These are phyloP conservation scores for Vitis rotundifolia DNA, from an alignment of 164 flowering plant species.

Conservation along the genomic window DNA sequence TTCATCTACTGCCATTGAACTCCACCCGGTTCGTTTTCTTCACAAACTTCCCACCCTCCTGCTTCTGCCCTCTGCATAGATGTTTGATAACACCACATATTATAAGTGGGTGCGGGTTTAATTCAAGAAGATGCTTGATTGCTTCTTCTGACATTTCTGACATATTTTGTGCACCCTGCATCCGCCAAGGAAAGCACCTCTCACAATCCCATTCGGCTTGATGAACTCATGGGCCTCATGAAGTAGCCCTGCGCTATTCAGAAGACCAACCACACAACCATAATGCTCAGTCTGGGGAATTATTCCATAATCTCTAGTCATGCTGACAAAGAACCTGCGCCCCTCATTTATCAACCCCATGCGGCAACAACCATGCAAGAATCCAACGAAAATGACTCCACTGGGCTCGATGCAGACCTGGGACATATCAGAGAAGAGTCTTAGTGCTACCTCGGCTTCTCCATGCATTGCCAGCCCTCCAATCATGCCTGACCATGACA, in stretches of 20 bases:
- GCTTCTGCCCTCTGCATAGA: slow-evolving; percentile 45
- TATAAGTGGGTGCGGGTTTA: slow-evolving; percentile 47
- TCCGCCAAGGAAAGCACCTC: slow-evolving; percentile 75
- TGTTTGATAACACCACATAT: slow-evolving; percentile 62
- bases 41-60: slow-evolving; percentile 52
- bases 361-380: slow-evolving; percentile 67
- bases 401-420: slow-evolving; percentile 47
- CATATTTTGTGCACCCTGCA: slow-evolving; percentile 58
- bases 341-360: slow-evolving; percentile 58
- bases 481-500: slow-evolving; percentile 87
- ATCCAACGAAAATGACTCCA: slow-evolving; percentile 58
- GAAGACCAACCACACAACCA: slow-evolving; percentile 73
- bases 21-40: slow-evolving; percentile 66
- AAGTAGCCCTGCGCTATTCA: slow-evolving; percentile 64
- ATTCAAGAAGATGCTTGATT: slow-evolving; percentile 45
- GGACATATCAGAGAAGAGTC: slow-evolving; percentile 41
- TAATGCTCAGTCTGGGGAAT: slow-evolving; percentile 56
- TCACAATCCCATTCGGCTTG: slow-evolving; percentile 52
- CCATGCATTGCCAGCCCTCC: slow-evolving; percentile 68
- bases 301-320: slow-evolving; percentile 52
- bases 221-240: slow-evolving; percentile 58
- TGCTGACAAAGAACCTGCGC: slow-evolving; percentile 40
- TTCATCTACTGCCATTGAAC: slow-evolving; percentile 53
- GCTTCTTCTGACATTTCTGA: slow-evolving; percentile 58
- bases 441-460: slow-evolving; percentile 44